Evolutionary conservation across 495 filamentous ascomycete genomes (phyloP).

Genomic region (Geoglossum glabrum): DNA sequence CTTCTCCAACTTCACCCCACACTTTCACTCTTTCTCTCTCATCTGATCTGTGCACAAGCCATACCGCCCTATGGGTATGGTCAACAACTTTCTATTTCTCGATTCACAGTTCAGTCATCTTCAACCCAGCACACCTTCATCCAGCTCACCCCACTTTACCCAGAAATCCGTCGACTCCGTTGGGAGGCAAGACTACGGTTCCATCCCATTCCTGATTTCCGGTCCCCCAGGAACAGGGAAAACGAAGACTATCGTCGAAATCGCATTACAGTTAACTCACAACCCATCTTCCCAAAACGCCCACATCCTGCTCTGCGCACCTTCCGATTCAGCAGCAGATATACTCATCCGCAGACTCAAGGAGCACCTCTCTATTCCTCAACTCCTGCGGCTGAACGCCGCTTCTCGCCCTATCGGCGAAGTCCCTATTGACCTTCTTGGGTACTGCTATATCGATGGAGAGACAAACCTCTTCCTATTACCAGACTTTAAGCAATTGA

Average conservation of each 20-base stretch:
- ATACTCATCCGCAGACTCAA: constrained; percentile 28
- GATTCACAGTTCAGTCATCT: too few species aligned
- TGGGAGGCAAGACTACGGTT: constrained; percentile 24
- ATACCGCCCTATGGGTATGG: too few species aligned
- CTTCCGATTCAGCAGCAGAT: constrained; percentile 35
- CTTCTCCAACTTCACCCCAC: not conserved
- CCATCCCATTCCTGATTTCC: constrained; percentile 30
- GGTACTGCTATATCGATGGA: constrained; percentile 27
- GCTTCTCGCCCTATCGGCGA: constrained; percentile 27
- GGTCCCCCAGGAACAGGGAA: constrained; percentile 36
- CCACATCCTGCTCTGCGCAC: constrained; percentile 34
- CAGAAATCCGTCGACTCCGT: constrained; percentile 26
- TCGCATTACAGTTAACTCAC: constrained; percentile 18
- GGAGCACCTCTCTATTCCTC: constrained; percentile 18
- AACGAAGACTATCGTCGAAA: constrained; percentile 34
- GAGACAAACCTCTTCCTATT: constrained; percentile 22
- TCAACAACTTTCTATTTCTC: not conserved
- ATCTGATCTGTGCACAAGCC: not conserved
- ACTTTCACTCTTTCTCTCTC: not conserved
- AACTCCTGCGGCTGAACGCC: constrained; percentile 29
- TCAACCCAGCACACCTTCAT: not conserved
- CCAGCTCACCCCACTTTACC: not conserved
- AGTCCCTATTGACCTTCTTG: constrained; percentile 24
- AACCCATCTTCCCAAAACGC: constrained; percentile 10
- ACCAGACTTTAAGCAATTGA: constrained; percentile 28